phyloP scores from a whole-genome alignment of 2,329 filamentous ascomycete species.

The Fusarium beomiforme region DNA sequence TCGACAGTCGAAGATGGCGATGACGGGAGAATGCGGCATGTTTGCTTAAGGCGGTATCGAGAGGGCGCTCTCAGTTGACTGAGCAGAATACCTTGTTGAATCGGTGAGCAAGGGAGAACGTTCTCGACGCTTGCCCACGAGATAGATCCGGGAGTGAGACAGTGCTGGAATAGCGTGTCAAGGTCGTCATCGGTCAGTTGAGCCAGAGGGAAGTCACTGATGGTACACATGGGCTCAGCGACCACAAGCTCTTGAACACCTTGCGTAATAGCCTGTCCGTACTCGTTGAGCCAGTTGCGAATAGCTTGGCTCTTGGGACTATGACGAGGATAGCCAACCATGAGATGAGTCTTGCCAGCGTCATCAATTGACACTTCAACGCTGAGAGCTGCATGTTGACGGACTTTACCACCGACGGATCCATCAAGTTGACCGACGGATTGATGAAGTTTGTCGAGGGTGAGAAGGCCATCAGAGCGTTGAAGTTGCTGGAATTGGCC shows the following conservation, averaged over 20 bases:
- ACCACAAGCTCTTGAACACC: neutral
- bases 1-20: neutral
- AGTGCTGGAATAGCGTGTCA: neutral
- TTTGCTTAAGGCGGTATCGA: neutral
- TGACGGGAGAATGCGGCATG: neutral
- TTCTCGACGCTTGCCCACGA: neutral
- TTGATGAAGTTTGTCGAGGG: neutral
- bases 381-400: neutral
- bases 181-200: neutral
- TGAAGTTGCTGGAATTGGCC: neutral
- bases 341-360: neutral
- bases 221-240: neutral
- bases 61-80: neutral
- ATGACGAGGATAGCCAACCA: neutral
- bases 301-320: neutral
- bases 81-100: neutral
- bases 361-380: neutral
- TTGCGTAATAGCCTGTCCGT: accelerated
- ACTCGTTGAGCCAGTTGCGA: neutral
- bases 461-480: neutral
- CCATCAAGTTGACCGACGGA: neutral
- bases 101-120: neutral
- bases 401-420: neutral
- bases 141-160: neutral
- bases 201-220: neutral